A percentile compares a stretch with the other conserved stretches of the same genome.
Evolutionary conservation across 1,139 yeast genomes (phyloP).

Genomic region (Lodderomyces margitis): DNA sequence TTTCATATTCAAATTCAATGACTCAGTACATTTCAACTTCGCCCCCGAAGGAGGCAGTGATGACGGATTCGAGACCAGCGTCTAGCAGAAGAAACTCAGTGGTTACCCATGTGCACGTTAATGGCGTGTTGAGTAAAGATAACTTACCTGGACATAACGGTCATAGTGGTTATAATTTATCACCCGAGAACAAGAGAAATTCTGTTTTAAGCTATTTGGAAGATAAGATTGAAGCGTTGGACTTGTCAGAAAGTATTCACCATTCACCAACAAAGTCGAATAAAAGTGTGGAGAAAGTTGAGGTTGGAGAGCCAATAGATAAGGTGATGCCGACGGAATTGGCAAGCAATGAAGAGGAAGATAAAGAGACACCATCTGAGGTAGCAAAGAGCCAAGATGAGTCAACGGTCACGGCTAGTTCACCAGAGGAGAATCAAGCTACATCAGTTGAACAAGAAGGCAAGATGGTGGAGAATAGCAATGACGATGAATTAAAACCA

Average conservation of each 20-base stretch:
- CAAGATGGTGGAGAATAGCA: slow-evolving; percentile 5
- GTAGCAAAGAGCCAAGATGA: too few species aligned
- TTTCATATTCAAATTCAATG: slow-evolving; percentile 20
- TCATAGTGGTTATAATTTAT: slow-evolving; percentile 1
- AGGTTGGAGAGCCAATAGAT: slow-evolving; percentile 1
- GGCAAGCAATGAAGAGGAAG: slow-evolving; percentile 10
- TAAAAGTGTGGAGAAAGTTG: slow-evolving; percentile 6
- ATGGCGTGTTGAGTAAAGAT: slow-evolving; percentile 45
- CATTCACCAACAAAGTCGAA: slow-evolving; percentile 11
- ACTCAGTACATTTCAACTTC: slow-evolving; percentile 39
- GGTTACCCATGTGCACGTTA: slow-evolving; percentile 47
- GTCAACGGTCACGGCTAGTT: too few species aligned
- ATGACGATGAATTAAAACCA: slow-evolving; percentile 6
- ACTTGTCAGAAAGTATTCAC: slow-evolving; percentile 24
- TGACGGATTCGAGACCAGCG: background rate
- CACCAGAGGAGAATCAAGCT: slow-evolving; percentile 5
- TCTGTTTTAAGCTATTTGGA: slow-evolving; percentile 47
- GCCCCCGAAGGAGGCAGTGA: slow-evolving; percentile 26
- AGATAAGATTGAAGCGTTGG: slow-evolving; percentile 46
- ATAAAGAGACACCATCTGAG: too few species aligned
- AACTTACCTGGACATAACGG: slow-evolving; percentile 10
- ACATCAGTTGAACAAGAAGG: background rate
- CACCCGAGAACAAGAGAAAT: slow-evolving; percentile 32
- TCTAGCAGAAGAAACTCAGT: slow-evolving; percentile 38
- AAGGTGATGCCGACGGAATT: slow-evolving; percentile 2